These are phyloP conservation scores for Taiozyma sp. DNA, from an alignment of 1,139 yeast genomes.

Conservation along the genomic window DNA sequence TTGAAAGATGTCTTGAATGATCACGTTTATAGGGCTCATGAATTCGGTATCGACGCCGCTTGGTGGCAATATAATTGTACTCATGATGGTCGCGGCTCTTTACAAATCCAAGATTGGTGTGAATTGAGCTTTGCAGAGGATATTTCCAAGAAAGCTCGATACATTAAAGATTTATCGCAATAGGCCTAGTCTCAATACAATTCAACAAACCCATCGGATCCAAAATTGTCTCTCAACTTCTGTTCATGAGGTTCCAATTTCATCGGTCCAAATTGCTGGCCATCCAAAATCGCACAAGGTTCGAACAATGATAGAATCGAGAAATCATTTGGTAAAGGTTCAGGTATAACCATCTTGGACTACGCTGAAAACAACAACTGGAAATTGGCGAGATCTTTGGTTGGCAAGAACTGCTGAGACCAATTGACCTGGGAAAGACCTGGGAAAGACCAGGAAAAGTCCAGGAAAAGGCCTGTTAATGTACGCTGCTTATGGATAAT, in stretches of 20 bases:
- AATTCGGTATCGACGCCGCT: constrained; percentile 63
- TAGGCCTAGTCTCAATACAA: constrained; percentile 47
- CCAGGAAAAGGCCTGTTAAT: too few relatives aligned
- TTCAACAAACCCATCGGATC: constrained; percentile 35
- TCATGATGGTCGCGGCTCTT: constrained; percentile 55
- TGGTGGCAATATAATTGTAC: constrained; percentile 65
- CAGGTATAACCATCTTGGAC: constrained; percentile 60
- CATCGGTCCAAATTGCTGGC: constrained; percentile 73
- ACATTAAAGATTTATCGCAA: constrained; percentile 50
- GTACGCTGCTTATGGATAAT: too few relatives aligned
- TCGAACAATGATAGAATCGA: constrained; percentile 43
- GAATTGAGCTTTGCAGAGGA: constrained; percentile 52
- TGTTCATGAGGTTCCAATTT: constrained; percentile 66
- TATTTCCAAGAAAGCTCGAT: constrained; percentile 50
- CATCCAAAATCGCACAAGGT: constrained; percentile 55
- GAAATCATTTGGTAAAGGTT: constrained; percentile 47
- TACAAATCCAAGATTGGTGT: constrained; percentile 72
- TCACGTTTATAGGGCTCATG: constrained; percentile 38
- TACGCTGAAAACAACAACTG: constrained; percentile 61
- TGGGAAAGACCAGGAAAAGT: too few relatives aligned
- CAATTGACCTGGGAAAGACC: too few relatives aligned
- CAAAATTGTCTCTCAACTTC: constrained; percentile 64
- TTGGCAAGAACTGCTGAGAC: constrained; percentile 47
- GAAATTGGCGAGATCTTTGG: constrained; percentile 47
- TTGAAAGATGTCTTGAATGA: constrained; percentile 45